Evolutionary conservation across 257 asterid genomes (phyloP), one percentile per base, ranked within the genome.

Genomic region (Vinca minor): DNA sequence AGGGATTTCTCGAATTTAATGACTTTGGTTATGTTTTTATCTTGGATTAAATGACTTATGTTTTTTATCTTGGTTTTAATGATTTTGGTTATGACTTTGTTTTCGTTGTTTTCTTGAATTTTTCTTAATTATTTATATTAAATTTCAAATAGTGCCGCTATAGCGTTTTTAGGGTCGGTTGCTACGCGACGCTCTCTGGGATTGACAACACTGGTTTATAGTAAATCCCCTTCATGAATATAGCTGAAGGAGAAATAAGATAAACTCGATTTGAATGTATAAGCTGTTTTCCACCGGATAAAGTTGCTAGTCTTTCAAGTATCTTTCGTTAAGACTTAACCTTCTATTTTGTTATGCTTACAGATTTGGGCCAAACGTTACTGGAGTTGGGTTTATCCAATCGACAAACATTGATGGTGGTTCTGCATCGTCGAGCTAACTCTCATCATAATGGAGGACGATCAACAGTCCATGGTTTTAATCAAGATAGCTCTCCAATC

Each of bases 351-450:
- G 55, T 4, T 71, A 46, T 61, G 15, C 42, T 28, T 64, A 48
- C 89, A 92, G 98, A 92, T 69, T 71, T 92, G 76, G 70, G 68
- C 65, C 75, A 71, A 72, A 77, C 87, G 29, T 71, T 92, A 67
- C 76, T 84, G 67, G 95, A 87, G 53, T 70, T 92, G 85, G 91
- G 86, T 52, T 78, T 92, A 66, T 74, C 44, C 69, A 78, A 83
- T 65, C 84, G 98, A 76, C 98, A 92, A 64, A 88, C 98, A 71
- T 69, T 92, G 57, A 35, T 89, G 36, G 91, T 89, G 58, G 85
- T 92, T 77, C 82, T 68, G 48, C 73, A 58, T 29, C 71, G 54
- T 64, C 74, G 44, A 36, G 69, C 72, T 36, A 64, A 26, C 58
- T 64, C 66, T 36, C 77, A 49, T 52, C 58, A 71, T 68, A 26